Evolutionary conservation across 1,284 basidiomycete species (phyloP), one percentile per base, ranked within the genome.

Genomic region (Porphyrellus sp.): DNA sequence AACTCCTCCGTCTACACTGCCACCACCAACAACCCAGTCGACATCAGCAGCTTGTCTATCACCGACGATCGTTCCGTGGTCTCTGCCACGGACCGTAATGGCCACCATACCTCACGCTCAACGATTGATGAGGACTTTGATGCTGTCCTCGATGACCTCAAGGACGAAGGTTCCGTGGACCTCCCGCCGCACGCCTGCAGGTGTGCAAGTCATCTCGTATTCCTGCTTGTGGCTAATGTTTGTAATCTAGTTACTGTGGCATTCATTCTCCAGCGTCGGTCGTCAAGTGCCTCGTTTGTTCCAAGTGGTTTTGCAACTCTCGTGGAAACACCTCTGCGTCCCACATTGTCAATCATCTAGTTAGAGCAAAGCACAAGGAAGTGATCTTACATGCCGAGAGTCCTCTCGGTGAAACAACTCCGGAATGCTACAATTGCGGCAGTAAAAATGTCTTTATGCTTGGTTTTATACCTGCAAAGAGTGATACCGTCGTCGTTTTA

Each of bases 221-320:
- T 11, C 6, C 16, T 37, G 1, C 45, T 24, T 43, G 50, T 13
- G 28, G 37, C 30, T 53, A 25, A 55, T 50, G 55, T 48, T 52
- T 46, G 48, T 58, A 31, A 45, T 59, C 52, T 58, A 96, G 93
- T 67, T 99, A 99, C 69, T 99, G 96, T 65, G 96, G 96, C n/a
- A 97, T 99, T 47, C 95, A 98, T 72, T 96, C 93, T 51, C 93
- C 96, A 2, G 89, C 93, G 5, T 96, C 93, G 48, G 97, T 99
- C 16, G 96, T 99, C 57, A 96, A 97, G 74, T 99, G 97, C 66
- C 79, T 98, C 30, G 74, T 94, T 47, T 99, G 97, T 72, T 85
- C 85, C 52, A 99, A 99, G 71, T 99, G 96, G 94, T 99, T 99
- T 72, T 99, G 97, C 79, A 99, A 99, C 72, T 96, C 96, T n/a